Base-by-base conservation (phyloP, 139 green algal species). In the Asterochloris erici region DNA sequence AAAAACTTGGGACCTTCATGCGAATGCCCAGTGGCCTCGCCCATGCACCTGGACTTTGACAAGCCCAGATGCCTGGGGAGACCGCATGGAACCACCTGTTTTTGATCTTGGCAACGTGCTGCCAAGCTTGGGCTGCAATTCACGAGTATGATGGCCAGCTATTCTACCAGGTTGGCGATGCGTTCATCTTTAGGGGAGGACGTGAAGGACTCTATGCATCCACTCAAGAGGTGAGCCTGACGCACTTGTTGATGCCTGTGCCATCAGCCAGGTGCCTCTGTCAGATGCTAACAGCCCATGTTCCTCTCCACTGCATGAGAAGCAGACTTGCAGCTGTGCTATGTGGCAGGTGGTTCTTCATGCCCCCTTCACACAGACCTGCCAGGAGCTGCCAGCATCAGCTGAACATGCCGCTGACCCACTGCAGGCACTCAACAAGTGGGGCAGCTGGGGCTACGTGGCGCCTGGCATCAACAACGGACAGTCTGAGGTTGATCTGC, bases 401-500 rank as follows among this genome's bases (percentile, higher is more conserved):
- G 66, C 66, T 71, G 19, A 23, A 71, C 19, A 71, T 26, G 21
- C 66, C 66, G 17, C 17, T 71, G 17, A 9, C 19, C 66, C 10
- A 9, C 66, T 71, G 66, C 9, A 71, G 77, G 85, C 87, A 17
- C 61, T 87, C 12, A 76, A 84, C n/a, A 82, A 86, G 27, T 90
- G 85, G 85, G 84, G 77, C 23, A 86, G 81, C 77, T 85, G 82
- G 66, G 81, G 81, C 17, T 77, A 88, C 61, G 78, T 90, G 16
- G 82, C 84, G 27, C 84, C 82, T 29, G 89, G 84, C 23, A 74
- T 90, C 9, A 28, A 64, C 11, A 91, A 93, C 70, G 88, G 90
- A 28, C 84, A 90, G 83, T 88, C 85, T 9, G 90, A 91, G 73
- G 88, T 92, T 28, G 86, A 87, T 63, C 85, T 91, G 74, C 74